A percentile compares a stretch with the other conserved stretches of the same genome.
These are phyloP conservation scores for Phytophthora colocasiae DNA, from an alignment of 352 stramenopile species.

Conservation along the genomic window DNA sequence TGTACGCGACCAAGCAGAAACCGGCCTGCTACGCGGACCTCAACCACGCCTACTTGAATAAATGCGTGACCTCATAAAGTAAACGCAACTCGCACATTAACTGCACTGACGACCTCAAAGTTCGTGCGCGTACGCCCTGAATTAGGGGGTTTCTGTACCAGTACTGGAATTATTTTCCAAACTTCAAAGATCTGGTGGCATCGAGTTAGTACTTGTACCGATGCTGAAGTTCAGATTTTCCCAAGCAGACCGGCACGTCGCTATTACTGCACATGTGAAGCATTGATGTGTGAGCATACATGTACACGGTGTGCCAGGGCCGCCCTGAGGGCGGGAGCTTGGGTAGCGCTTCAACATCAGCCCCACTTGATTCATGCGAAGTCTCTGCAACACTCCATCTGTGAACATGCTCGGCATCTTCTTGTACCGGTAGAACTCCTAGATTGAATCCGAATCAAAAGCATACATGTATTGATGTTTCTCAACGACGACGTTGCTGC, in stretches of 20 bases:
- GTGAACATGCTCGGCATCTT: no score
- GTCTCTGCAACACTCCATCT: no score
- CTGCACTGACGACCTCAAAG: background rate
- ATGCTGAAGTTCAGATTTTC: conserved; percentile 6
- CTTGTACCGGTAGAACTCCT: no score
- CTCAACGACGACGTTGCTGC: no score
- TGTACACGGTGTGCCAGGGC: no score
- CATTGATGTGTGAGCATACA: conserved; percentile 19
- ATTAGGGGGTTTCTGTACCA: no score
- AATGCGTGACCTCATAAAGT: background rate
- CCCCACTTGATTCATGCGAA: no score
- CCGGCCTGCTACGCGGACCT: conserved; percentile 5
- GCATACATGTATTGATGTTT: no score
- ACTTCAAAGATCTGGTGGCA: conserved; percentile 26
- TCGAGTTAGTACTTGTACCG: conserved; percentile 13
- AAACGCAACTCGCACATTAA: background rate
- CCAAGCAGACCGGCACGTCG: conserved; percentile 5
- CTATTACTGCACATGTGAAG: background rate
- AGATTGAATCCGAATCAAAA: no score
- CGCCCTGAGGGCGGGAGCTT: background rate
- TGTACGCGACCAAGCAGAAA: conserved; percentile 9
- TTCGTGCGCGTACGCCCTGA: no score
- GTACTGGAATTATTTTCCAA: conserved; percentile 25
- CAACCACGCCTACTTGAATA: conserved; percentile 23
- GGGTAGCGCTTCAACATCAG: background rate